Evolutionary conservation across 2,329 filamentous ascomycete species (phyloP), one percentile per base, ranked within the genome.

Genomic region (Pyrenochaeta sp.): DNA sequence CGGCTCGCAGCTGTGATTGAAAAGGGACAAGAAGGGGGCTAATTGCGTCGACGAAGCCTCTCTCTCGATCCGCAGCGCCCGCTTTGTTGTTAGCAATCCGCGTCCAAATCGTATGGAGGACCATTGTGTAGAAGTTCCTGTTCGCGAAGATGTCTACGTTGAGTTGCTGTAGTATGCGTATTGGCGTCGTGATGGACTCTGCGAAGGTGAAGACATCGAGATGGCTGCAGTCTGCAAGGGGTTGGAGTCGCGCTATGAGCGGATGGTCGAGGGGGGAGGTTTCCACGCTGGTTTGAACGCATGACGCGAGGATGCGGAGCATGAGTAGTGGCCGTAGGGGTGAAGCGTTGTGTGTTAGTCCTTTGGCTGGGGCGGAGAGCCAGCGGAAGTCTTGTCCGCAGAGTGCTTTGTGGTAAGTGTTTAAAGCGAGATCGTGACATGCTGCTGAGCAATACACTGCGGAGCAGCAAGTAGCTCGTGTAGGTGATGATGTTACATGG

Each of bases 71-170:
- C 1, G 49, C 53, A 20, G 63, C 64, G 0, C 69, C 70, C 3
- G 71, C 68, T 45, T 70, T 72, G 47, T 75, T 75, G 48, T 74
- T 75, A 29, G 73, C 69, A 7, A 73, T 36, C 1, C 69, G 64
- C 37, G 63, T 69, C 56, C 67, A 65, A 5, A 73, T 67, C 2
- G 67, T 67, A 29, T 75, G 72, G 12, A 75, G 45, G 18, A 69
- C 60, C 58, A 66, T 69, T 3, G 68, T 69, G 35, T 71, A 67
- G 41, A 72, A 72, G 18, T 61, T 32, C 7, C 10, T 31, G 20
- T 49, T 41, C 11, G n/a, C 43, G 44, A 53, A 61, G 9, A 57
- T 18, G 27, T 74, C 61, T 46, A 75, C 49, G 18, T 58, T 63
- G 29, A 75, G 59, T 7, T 66, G 64, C 15, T 61, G 45, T 6